Percentiles rank a stretch among this genome's conserved stretches.
phyloP scores from a whole-genome alignment of 352 stramenopile species.

The Stramenopiles sp. region DNA sequence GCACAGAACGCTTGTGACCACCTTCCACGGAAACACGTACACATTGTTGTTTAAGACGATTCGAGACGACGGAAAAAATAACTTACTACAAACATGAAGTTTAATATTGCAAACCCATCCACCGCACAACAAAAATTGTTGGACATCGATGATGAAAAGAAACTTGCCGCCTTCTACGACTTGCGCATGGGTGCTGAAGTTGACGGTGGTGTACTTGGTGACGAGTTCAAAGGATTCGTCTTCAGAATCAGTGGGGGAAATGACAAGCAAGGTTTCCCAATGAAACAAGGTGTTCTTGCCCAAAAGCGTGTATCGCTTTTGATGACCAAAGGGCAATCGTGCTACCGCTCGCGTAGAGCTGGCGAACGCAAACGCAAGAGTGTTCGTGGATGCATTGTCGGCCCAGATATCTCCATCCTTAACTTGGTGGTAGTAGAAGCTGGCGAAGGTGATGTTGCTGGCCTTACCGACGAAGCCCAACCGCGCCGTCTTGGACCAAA shows the following conservation, averaged over 20 bases:
- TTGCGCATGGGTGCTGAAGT: constrained; percentile 98
- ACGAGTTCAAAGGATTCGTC: constrained; percentile 96
- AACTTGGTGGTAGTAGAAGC: constrained; percentile 97
- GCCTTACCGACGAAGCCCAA: constrained; percentile 82
- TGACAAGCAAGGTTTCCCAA: constrained; percentile 99
- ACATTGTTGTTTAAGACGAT: too few relatives aligned
- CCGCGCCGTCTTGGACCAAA: constrained; percentile 95
- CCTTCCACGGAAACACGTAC: background rate
- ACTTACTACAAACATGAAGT: constrained; percentile 58
- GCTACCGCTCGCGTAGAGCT: constrained; percentile 64
- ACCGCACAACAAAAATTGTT: constrained; percentile 96
- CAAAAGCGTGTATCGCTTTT: constrained; percentile 94
- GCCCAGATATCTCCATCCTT: constrained; percentile 93
- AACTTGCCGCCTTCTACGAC: constrained; percentile 97
- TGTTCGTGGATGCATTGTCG: constrained; percentile 97
- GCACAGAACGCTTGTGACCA: too few relatives aligned
- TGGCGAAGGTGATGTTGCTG: constrained; percentile 79
- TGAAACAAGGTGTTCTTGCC: constrained; percentile 99
- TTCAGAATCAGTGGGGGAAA: constrained; percentile 97
- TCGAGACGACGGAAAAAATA: background rate
- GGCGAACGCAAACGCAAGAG: constrained; percentile 98
- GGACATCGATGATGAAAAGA: constrained; percentile 99
- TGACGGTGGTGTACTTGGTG: constrained; percentile 88
- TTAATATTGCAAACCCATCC: constrained; percentile 98
- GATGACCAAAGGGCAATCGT: constrained; percentile 90